phyloP scores from a whole-genome alignment of 2,329 filamentous ascomycete genomes.

The Diaporthe vexans region DNA sequence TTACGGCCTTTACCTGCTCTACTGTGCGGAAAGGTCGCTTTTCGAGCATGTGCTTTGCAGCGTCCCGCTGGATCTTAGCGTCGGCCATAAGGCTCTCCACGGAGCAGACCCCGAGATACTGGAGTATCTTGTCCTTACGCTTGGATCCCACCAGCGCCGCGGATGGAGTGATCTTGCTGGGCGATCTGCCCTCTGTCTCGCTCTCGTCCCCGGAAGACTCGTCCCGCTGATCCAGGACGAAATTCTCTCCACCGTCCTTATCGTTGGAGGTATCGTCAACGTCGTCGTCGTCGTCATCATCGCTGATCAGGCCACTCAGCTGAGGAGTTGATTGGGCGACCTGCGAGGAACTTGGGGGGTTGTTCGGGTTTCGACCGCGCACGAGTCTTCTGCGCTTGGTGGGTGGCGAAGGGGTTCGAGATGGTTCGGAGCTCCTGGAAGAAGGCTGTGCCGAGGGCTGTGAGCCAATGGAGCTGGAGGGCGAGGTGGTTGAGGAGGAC shows the following conservation, averaged over 20 bases:
- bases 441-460: slow-evolving; percentile 34
- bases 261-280: slow-evolving; percentile 28
- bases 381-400: slow-evolving; percentile 39
- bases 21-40: slow-evolving; percentile 81
- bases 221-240: slow-evolving; percentile 40
- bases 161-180: slow-evolving; percentile 35
- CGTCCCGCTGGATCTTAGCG: slow-evolving; percentile 78
- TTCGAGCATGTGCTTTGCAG: slow-evolving; percentile 77
- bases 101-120: slow-evolving; percentile 86
- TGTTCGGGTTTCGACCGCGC: slow-evolving; percentile 28
- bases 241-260: slow-evolving; percentile 38
- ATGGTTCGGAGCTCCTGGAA: slow-evolving; percentile 31
- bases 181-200: slow-evolving; percentile 52
- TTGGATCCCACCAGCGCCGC: slow-evolving; percentile 48
- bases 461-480: slow-evolving; percentile 27
- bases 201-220: slow-evolving; percentile 56
- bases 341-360: slow-evolving; percentile 30
- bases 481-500: slow-evolving; percentile 9
- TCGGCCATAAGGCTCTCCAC: slow-evolving; percentile 85
- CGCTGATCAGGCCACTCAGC: slow-evolving; percentile 35
- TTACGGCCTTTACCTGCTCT: slow-evolving; percentile 71
- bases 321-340: slow-evolving; percentile 3
- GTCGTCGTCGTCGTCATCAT: slow-evolving; percentile 35
- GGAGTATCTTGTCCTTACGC: slow-evolving; percentile 68
- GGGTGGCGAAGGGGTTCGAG: slow-evolving; percentile 35